Evolutionary conservation across 805 yeast species (phyloP), one percentile per base, ranked within the genome.

Genomic region (Candida cerambycidarum): DNA sequence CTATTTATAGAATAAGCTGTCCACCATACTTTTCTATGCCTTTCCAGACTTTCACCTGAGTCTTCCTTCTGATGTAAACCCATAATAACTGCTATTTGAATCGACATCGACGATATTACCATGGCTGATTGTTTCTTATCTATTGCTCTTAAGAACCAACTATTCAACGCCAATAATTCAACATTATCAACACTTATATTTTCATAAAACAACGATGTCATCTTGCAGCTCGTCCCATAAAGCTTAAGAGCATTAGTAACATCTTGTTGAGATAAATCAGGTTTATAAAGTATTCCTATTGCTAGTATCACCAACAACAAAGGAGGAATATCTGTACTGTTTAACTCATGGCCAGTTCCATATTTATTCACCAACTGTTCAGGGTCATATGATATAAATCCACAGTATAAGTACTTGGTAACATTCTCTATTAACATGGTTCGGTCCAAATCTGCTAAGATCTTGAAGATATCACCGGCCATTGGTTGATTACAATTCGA

Each of bases 91-190:
- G 43, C 38, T 2, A 33, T 32, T 25, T 32, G 43, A 11, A 39
- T 39, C 7, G 43, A 24, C 33, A 32, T 19, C 3, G 43, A 32
- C 5, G 43, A 39, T 5, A 33, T 14, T 3, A 39, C 33, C 32
- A 33, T 24, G 10, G 43, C 16, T 3, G 32, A 28, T 25, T 39
- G 27, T 17, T 32, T 33, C 12, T 28, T 21, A 14, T 33, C 30
- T 5, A 33, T 24, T 9, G 43, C 43, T 27, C 38, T 25, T n/a
- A 39, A 14, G 19, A 18, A 39, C 43, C 43, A 39, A 39, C 43
- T 39, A 14, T 32, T 33, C 15, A 33, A 32, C 2, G 32, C 24
- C 11, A 39, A 18, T 3, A 33, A 15, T 29, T 39, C 43, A 5
- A 39, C 38, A 18, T 32, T 39, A 28, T 39, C 43, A n/a, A 39